These are phyloP conservation scores for Aspergillus quadricinctus DNA, from an alignment of 2,329 filamentous ascomycete species.

Conservation along the genomic window DNA sequence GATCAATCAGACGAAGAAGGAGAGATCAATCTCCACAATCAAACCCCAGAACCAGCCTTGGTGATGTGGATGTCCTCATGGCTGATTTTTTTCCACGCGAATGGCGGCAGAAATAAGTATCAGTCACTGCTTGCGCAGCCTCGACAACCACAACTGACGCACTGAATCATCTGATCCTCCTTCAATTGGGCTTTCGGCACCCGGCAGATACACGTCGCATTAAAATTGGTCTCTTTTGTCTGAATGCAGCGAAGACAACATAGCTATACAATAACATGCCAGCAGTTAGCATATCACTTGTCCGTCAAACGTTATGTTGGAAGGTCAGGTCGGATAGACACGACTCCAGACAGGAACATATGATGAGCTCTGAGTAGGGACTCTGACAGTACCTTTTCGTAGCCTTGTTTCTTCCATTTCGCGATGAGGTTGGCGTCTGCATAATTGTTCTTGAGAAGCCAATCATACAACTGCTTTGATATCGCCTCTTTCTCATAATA, in stretches of 20 bases:
- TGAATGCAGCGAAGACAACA: conserved; percentile 96
- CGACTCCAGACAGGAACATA: neutral
- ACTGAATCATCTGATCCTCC: conserved; percentile 85
- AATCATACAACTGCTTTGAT: conserved; percentile 86
- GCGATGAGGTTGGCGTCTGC: conserved; percentile 93
- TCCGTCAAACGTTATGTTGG: neutral
- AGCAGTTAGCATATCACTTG: neutral
- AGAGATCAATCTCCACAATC: neutral
- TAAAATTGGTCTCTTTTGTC: conserved; percentile 99
- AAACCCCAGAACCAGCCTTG: neutral
- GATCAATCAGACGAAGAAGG: neutral
- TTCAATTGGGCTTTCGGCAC: conserved; percentile 87
- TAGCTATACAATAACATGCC: conserved; percentile 50
- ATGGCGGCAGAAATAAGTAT: neutral
- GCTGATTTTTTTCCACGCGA: neutral
- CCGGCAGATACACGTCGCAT: conserved; percentile 93
- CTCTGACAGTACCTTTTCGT: conserved; percentile 73
- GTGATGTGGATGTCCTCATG: neutral
- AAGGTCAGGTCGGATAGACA: neutral
- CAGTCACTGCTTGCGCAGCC: conserved; percentile 85
- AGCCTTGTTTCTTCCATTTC: conserved; percentile 99
- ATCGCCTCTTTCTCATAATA: conserved; percentile 99
- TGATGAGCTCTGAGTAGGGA: conserved; percentile 17
- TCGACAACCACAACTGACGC: conserved; percentile 89
- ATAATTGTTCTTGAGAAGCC: conserved; percentile 93